Evolutionary conservation across 2,329 filamentous ascomycete genomes (phyloP).

Genomic region (Fusarium graminum): DNA sequence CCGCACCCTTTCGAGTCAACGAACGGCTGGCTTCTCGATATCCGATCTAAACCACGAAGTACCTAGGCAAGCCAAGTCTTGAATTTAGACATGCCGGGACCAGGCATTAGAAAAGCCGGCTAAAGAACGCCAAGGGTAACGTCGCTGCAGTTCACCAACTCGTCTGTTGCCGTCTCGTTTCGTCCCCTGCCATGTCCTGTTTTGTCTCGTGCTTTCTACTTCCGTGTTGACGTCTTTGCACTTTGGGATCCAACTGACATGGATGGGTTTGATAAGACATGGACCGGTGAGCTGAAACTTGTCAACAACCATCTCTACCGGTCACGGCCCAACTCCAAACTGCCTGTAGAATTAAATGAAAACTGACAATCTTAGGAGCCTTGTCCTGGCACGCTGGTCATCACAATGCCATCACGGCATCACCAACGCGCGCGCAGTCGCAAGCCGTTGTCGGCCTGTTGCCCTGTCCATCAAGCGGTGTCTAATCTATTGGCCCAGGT

Average conservation of each 20-base stretch:
- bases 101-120: slow-evolving; percentile 37
- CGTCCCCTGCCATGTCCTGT: slow-evolving; percentile 20
- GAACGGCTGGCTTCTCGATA: neutral
- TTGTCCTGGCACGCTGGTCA: slow-evolving; percentile 13
- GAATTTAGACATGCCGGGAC: slow-evolving; percentile 41
- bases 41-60: slow-evolving; percentile 9
- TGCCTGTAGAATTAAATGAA: neutral
- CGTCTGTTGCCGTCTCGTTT: neutral
- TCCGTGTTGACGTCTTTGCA: neutral
- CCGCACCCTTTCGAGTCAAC: neutral
- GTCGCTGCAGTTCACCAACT: slow-evolving; percentile 25
- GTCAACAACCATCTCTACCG: slow-evolving; percentile 10
- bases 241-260: slow-evolving; percentile 11
- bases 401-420: slow-evolving; percentile 37
- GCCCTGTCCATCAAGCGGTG: slow-evolving; percentile 35
- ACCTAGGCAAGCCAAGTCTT: slow-evolving; percentile 17
- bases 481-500: slow-evolving; percentile 34
- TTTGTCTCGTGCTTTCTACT: slow-evolving; percentile 27
- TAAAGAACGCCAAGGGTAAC: slow-evolving; percentile 41
- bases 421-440: slow-evolving; percentile 30
- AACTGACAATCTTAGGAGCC: slow-evolving; percentile 1
- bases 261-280: slow-evolving; percentile 32
- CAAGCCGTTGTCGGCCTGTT: slow-evolving; percentile 39
- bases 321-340: slow-evolving; percentile 34
- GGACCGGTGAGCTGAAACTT: slow-evolving; percentile 27